Conservation (phyloP, 495 filamentous ascomycete species). For the Daldinia grandis region DNA sequence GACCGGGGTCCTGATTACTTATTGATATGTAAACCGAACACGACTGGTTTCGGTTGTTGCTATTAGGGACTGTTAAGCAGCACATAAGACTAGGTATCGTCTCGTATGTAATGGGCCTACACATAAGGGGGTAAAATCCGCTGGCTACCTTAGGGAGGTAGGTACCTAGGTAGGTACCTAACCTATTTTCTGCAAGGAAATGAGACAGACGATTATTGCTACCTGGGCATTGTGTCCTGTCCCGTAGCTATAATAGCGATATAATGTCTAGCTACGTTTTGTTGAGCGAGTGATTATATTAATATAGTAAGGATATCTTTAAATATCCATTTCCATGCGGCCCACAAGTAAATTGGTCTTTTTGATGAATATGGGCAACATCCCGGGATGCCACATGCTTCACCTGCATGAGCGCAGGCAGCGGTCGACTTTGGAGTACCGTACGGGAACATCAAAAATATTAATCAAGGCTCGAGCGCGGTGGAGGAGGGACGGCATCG, state of each 20-base stretch:
- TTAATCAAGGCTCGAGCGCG: conserved; percentile 9
- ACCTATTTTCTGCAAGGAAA: neutral
- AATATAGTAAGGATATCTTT: conserved; percentile 6
- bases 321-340: conserved; percentile 23
- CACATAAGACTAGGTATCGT: neutral
- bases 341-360: conserved; percentile 28
- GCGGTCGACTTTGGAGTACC: conserved; percentile 1
- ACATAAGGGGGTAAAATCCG: neutral
- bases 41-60: conserved; percentile 1
- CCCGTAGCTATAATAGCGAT: neutral
- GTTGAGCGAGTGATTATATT: neutral
- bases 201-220: neutral
- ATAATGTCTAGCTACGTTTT: neutral
- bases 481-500: neutral
- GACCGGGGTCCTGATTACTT: conserved; percentile 7
- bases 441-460: conserved; percentile 6
- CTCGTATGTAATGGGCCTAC: neutral
- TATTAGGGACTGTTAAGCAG: neutral
- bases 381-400: conserved; percentile 41
- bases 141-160: no score
- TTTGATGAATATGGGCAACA: conserved; percentile 31
- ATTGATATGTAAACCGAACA: conserved; percentile 3
- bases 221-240: neutral
- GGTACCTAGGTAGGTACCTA: no score
- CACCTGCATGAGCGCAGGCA: conserved; percentile 29